A percentile compares a stretch with the other conserved stretches of the same genome.
Evolutionary conservation across 2,329 filamentous ascomycete genomes (phyloP).

Genomic region (Peltaster fructicola): DNA sequence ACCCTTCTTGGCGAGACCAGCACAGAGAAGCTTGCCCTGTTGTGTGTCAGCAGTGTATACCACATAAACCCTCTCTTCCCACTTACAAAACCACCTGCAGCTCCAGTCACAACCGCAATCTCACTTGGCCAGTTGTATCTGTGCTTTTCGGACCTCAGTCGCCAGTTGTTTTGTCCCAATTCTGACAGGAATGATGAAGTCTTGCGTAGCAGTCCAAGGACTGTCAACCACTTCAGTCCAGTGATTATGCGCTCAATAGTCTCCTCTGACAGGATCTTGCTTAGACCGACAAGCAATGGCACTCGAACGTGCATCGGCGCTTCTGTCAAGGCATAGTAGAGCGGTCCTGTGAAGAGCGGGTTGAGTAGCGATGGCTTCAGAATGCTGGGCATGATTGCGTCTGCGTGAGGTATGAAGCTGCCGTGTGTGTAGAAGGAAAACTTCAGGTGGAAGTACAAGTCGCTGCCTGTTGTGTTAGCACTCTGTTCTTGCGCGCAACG

Average conservation of each 20-base stretch:
- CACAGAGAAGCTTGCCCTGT: conserved; percentile 20
- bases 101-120: conserved; percentile 20
- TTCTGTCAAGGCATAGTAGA: conserved; percentile 14
- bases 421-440: no score
- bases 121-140: conserved; percentile 21
- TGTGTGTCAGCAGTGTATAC: no score
- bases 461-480: no score
- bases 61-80: no score
- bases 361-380: conserved; percentile 6
- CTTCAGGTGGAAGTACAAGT: no score
- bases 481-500: no score
- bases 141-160: conserved; percentile 18
- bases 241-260: conserved; percentile 12
- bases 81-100: conserved; percentile 21
- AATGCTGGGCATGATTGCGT: not conserved
- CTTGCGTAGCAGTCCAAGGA: conserved; percentile 14
- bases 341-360: conserved; percentile 14
- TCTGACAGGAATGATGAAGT: conserved; percentile 14
- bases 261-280: conserved; percentile 11
- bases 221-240: conserved; percentile 16
- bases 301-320: conserved; percentile 14
- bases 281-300: conserved; percentile 13
- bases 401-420: no score
- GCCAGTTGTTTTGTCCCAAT: conserved; percentile 21
- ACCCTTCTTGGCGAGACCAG: conserved; percentile 19